A percentile compares a stretch with the other conserved stretches of the same genome.
These are phyloP conservation scores for Dendrobium huoshanense DNA, from an alignment of 106 monocot species.

Conservation along the genomic window DNA sequence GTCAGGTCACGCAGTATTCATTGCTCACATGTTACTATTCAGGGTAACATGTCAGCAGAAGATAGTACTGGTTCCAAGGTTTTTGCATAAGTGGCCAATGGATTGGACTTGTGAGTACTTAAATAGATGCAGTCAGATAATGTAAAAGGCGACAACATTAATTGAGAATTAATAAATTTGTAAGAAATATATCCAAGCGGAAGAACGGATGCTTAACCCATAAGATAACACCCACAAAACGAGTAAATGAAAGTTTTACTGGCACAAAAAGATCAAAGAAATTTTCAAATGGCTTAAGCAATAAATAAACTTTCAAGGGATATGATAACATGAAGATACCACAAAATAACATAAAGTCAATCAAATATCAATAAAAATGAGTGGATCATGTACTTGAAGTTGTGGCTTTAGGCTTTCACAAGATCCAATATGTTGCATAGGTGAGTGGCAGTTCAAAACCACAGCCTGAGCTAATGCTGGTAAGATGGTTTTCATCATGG, in stretches of 20 bases:
- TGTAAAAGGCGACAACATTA: neutral
- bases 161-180: neutral
- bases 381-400: conserved; percentile 51
- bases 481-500: conserved; percentile 92
- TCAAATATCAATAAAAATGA: neutral
- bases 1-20: neutral
- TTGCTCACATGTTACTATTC: neutral
- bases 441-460: conserved; percentile 39
- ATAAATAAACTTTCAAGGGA: neutral
- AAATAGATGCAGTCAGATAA: neutral
- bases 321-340: neutral
- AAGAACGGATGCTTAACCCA: neutral
- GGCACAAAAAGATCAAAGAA: neutral
- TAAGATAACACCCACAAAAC: neutral
- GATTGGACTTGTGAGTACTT: neutral
- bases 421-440: conserved; percentile 11
- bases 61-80: neutral
- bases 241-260: neutral
- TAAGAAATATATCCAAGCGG: neutral
- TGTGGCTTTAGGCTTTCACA: conserved; percentile 44
- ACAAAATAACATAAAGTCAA: neutral
- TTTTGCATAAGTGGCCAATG: neutral
- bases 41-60: neutral
- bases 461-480: conserved; percentile 89
- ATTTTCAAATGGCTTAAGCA: neutral